Percentiles rank a stretch among this genome's conserved stretches.
Evolutionary conservation across 2,329 filamentous ascomycete species (phyloP).

Genomic region (Aaosphaeria arxii): DNA sequence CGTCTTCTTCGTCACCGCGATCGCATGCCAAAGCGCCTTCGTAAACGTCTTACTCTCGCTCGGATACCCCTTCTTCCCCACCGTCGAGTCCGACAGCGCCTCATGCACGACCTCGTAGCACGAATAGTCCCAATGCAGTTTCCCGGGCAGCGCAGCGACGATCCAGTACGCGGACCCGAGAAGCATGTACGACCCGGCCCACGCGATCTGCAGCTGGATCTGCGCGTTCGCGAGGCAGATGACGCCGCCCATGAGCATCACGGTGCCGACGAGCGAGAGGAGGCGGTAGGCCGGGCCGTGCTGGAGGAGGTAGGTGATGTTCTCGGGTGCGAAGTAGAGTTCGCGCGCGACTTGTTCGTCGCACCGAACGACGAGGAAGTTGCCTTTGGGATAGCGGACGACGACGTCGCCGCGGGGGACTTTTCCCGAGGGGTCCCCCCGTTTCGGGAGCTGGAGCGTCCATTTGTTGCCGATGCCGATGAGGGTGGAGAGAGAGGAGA

Average conservation of each 20-base stretch:
- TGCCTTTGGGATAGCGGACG: slow-evolving; percentile 51
- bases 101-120: slow-evolving; percentile 42
- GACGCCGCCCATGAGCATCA: slow-evolving; percentile 53
- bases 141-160: slow-evolving; percentile 47
- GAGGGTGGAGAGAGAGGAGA: slow-evolving; percentile 49
- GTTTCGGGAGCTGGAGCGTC: slow-evolving; percentile 42
- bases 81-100: slow-evolving; percentile 31
- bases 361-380: slow-evolving; percentile 49
- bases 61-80: slow-evolving; percentile 28
- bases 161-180: slow-evolving; percentile 52
- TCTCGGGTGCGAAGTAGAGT: slow-evolving; percentile 51
- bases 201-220: slow-evolving; percentile 47
- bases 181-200: slow-evolving; percentile 49
- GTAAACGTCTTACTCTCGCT: slow-evolving; percentile 42
- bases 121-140: slow-evolving; percentile 48
- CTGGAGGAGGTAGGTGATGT: slow-evolving; percentile 45
- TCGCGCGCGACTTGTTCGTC: slow-evolving; percentile 50
- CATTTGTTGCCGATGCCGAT: slow-evolving; percentile 52
- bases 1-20: slow-evolving; percentile 43
- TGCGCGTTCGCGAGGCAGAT: slow-evolving; percentile 50
- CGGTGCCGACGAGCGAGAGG: slow-evolving; percentile 48
- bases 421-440: slow-evolving; percentile 24
- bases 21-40: slow-evolving; percentile 48
- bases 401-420: slow-evolving; percentile 46
- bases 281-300: slow-evolving; percentile 43